Base-by-base conservation (phyloP, 805 yeast genomes). In the Wickerhamomyces chaumierensis region DNA sequence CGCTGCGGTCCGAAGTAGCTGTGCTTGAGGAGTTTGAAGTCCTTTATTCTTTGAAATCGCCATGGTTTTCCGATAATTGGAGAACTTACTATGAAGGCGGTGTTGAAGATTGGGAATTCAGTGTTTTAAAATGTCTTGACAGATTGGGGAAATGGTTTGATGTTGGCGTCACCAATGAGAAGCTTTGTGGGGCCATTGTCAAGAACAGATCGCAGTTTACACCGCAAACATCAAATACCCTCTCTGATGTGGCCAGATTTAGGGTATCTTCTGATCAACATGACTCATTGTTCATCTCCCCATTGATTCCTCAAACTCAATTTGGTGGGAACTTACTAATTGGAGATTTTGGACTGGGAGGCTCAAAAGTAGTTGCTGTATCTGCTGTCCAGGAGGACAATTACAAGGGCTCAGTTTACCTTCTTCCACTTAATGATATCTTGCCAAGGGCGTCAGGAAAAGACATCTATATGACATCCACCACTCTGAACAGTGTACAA, bases 51-150 rank as follows among this genome's bases (percentile, higher is more conserved):
- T 33, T 42, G 6, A 49, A 57, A 25, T 70, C 78, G 1, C 78
- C 80, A 0, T 42, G 69, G 8, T 48, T 71, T 16, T 58, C 58
- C 23, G 65, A 61, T 16, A 42, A 61, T 1, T 40, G 75, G 15
- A 74, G 71, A 32, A 58, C 56, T 19, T 75, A 75, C 41, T 70
- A 56, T 38, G 58, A 66, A 34, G 81, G 81, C 2, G 81, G 81
- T 0, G 37, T 73, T 9, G 59, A 62, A 23, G 79, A 75, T 34
- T 64, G 73, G 39, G 52, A 62, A 2, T 44, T 51, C 29, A 60
- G 75, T 2, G 55, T 64, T 1, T 44, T 53, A 13, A 49, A 43
- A 16, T 75, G 81, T 42, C 18, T 65, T 4, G 45, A 53, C 1
- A 52, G 52, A 2, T 47, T 74, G 17, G 43, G 61, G 7, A 15